Base-by-base conservation (phyloP, 164 flowering plant genomes). In the Nymphaea thermarum region DNA sequence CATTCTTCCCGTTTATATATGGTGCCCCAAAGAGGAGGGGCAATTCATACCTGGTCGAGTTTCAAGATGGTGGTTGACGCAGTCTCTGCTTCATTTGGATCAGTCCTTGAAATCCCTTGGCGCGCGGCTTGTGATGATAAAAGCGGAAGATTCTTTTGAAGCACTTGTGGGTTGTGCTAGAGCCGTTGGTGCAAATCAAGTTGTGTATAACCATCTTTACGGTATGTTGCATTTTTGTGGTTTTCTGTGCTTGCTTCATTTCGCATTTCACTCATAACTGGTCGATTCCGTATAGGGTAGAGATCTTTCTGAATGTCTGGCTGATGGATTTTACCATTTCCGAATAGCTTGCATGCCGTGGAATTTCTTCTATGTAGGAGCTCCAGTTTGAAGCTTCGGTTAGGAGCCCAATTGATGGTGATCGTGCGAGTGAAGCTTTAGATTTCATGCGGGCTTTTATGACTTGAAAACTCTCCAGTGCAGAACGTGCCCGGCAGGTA, bases 61-160 rank as follows among this genome's bases (percentile, higher is more conserved):
- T 70, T 93, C 98, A 7, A 76, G 98, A 75, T 93, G 98, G 98
- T 93, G 98, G 98, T 80, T 93, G 65, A 88, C 90, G 84, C 88
- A 90, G 69, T 90, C 98, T 59, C 88, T 93, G 43, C 66, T 67
- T 3, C 90, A 89, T 68, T 81, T 93, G 83, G 78, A 80, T 43
- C 85, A 89, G 61, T 83, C 97, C 44, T 72, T 93, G 81, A 83
- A 74, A 67, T 81, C 93, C 18, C 90, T 90, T 69, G 97, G 97
- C 11, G 85, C 85, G 72, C 75, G 79, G 44, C 88, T 93, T 65
- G 75, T 75, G 71, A 65, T 86, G 55, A 80, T 86, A 63, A 89
- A 81, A 77, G 80, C 96, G 15, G 77, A 86, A 47, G 84, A 80
- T 70, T 89, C 93, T 62, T 74, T 89, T 57, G 57, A 76, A 68